Evolutionary conservation across 495 filamentous ascomycete species (phyloP).

Genomic region (Terfezia claveryi): DNA sequence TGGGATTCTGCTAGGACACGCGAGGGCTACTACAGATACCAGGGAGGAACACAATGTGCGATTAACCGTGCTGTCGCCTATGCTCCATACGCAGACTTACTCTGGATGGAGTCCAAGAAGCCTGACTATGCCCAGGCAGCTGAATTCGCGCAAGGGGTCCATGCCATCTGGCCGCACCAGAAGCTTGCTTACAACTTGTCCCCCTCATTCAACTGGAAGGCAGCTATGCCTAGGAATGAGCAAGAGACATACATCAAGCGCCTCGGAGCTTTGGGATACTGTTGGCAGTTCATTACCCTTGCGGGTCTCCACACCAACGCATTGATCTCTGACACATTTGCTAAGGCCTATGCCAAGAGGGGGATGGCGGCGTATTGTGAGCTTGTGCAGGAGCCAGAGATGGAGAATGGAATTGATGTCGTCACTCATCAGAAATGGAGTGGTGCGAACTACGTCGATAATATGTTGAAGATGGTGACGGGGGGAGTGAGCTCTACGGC

Average conservation of each 20-base stretch:
- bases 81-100: slow-evolving; percentile 80
- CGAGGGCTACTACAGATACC: slow-evolving; percentile 82
- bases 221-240: slow-evolving; percentile 78
- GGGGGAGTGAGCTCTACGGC: slow-evolving; percentile 78
- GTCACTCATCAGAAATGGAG: slow-evolving; percentile 98
- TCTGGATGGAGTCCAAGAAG: slow-evolving; percentile 98
- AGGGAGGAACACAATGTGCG: slow-evolving; percentile 78
- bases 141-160: slow-evolving; percentile 86
- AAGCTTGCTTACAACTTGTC: slow-evolving; percentile 98
- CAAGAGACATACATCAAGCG: slow-evolving; percentile 94
- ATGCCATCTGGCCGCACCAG: slow-evolving; percentile 85
- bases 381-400: slow-evolving; percentile 92
- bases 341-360: slow-evolving; percentile 51
- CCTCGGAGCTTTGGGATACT: slow-evolving; percentile 72
- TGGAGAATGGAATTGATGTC: slow-evolving; percentile 77
- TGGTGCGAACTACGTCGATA: slow-evolving; percentile 83
- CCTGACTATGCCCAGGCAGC: slow-evolving; percentile 82
- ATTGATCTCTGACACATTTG: slow-evolving; percentile 70
- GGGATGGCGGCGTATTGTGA: slow-evolving; percentile 97
- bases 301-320: slow-evolving; percentile 94
- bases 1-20: slow-evolving; percentile 81
- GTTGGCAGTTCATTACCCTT: slow-evolving; percentile 99
- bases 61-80: slow-evolving; percentile 82
- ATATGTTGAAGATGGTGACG: slow-evolving; percentile 88
- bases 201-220: slow-evolving; percentile 98